Conservation (phyloP, 2,329 filamentous ascomycete genomes). For the Ceratocystiopsis brevicomis region DNA sequence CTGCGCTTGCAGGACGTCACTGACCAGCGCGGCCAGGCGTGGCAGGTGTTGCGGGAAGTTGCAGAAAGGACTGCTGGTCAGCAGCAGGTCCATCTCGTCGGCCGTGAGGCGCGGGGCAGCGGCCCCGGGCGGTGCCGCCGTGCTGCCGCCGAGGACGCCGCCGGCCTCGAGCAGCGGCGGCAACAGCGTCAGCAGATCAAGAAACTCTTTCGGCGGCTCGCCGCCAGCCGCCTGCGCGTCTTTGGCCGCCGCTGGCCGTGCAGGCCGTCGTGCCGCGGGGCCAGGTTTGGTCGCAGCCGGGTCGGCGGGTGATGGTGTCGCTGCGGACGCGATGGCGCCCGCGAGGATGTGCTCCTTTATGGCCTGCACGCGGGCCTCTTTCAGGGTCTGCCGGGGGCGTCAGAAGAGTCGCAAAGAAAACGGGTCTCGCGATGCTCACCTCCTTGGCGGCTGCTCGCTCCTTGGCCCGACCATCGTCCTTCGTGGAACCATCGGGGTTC, state of each 20-base stretch:
- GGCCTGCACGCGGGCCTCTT: slow-evolving; percentile 25
- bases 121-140: too few relatives aligned
- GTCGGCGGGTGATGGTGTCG: slow-evolving; percentile 13
- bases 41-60: slow-evolving; percentile 29
- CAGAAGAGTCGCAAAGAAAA: neutral
- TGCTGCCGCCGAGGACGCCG: neutral
- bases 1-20: slow-evolving; percentile 27
- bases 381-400: slow-evolving; percentile 24
- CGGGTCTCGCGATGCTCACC: slow-evolving; percentile 10
- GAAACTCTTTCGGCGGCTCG: slow-evolving; percentile 17
- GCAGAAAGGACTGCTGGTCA: slow-evolving; percentile 30
- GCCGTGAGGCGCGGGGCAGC: slow-evolving; percentile 13
- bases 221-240: slow-evolving; percentile 6
- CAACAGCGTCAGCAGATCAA: slow-evolving; percentile 36
- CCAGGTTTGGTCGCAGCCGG: slow-evolving; percentile 9
- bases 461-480: slow-evolving; percentile 27
- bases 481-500: slow-evolving; percentile 38
- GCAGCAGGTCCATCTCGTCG: slow-evolving; percentile 23
- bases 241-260: neutral
- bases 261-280: slow-evolving; percentile 5
- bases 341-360: slow-evolving; percentile 33
- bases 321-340: slow-evolving; percentile 27
- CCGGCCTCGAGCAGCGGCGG: slow-evolving; percentile 22
- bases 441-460: slow-evolving; percentile 30
- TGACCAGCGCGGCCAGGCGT: slow-evolving; percentile 26